Evolutionary conservation across 495 filamentous ascomycete species (phyloP), one percentile per base, ranked within the genome.

Genomic region (Chaetomium tenue): DNA sequence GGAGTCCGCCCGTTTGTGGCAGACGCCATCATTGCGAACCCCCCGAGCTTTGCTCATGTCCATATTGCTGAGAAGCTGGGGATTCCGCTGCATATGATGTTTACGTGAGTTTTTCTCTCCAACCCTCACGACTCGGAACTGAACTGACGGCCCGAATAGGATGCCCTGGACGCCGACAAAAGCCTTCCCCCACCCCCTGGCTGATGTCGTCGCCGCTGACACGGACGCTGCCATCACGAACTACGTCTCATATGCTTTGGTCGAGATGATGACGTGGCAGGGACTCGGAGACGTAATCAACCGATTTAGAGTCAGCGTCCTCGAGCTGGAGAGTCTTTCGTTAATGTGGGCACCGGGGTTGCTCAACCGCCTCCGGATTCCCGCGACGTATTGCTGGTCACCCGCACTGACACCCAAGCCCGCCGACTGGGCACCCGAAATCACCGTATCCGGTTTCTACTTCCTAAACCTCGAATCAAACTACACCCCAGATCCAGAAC

Each of bases 21-120:
- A 11, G 87, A 89, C 66, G 87, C 86, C n/a, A 89, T 89, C 59
- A 88, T 89, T 61, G 86, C 87, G 0, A 89, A 89, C 50, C 87
- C 87, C 5, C 87, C 87, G 0, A 84, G 79, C 61, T 89, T 89
- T 65, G 86, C 84, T 8, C 86, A 88, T 67, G 79, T 88, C 6
- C 87, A 89, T 65, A 82, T 86, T 63, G 87, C 87, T 0, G 87
- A 89, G 74, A 81, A 83, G 42, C 66, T 89, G 30, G 87, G 87
- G 8, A 79, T 88, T 40, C 87, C 87, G 16, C 66, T 89, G 15
- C 87, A 89, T 68, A 74, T 89, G 42, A 88, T 88, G 84, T 89
- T 89, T 64, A 84, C 70, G 66, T 66, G 52, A 60, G 67, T 62
- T 7, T 39, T 6, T n/a, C 22, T 5, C 7, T 0, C 8, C 16